Evolutionary conservation across 495 filamentous ascomycete species (phyloP).

Genomic region (Penicillium herquei): DNA sequence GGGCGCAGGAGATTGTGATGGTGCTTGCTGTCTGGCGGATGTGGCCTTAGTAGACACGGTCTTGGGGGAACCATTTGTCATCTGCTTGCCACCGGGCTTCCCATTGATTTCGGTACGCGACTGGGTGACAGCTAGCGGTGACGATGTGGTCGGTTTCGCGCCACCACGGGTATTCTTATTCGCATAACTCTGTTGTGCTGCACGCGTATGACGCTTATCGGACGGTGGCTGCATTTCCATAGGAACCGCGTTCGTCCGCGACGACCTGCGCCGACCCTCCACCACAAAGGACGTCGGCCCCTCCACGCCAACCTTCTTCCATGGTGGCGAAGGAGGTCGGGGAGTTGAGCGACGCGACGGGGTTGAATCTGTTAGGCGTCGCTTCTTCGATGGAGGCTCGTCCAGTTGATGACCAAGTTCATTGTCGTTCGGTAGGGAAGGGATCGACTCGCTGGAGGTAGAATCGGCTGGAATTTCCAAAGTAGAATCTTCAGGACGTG

Average conservation of each 20-base stretch:
- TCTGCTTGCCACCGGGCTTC: constrained; percentile 31
- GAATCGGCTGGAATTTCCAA: constrained; percentile 28
- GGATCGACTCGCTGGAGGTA: constrained; percentile 25
- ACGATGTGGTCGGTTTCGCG: constrained; percentile 30
- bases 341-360: constrained; percentile 47
- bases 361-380: constrained; percentile 59
- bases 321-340: constrained; percentile 74
- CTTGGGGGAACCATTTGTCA: constrained; percentile 35
- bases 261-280: constrained; percentile 83
- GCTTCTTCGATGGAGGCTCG: constrained; percentile 67
- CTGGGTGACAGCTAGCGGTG: constrained; percentile 33
- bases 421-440: constrained; percentile 33
- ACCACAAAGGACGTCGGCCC: constrained; percentile 82
- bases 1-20: constrained; percentile 32
- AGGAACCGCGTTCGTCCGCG: constrained; percentile 74
- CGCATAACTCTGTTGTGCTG: constrained; percentile 30
- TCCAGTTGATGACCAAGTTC: constrained; percentile 39
- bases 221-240: constrained; percentile 64
- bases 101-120: constrained; percentile 33
- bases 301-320: constrained; percentile 85
- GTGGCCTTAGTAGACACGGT: constrained; percentile 23
- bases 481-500: constrained; percentile 23
- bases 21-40: constrained; percentile 19
- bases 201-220: constrained; percentile 60
- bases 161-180: constrained; percentile 24